Evolutionary conservation across 345 rosid genomes (phyloP), one percentile per base, ranked within the genome.

Genomic region (Heritiera fomes): DNA sequence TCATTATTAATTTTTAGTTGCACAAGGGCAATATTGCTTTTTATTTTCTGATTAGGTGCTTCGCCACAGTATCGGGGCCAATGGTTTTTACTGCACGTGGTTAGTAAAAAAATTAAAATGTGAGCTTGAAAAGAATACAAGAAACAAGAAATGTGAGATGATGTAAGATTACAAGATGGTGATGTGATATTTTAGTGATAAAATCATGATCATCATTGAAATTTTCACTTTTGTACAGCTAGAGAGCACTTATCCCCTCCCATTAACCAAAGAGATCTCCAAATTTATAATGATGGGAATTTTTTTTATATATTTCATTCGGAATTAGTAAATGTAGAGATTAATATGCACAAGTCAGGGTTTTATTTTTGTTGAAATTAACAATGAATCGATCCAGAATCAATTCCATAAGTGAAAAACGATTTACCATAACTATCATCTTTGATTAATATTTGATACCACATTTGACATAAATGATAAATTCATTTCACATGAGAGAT

Each of bases 81-180:
- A 60, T 74, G 71, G 53, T 73, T 73, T 82, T 77, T 20, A 28
- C 1, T 13, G 46, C 85, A 78, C 60, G 78, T 85, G 79, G 53
- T 11, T 47, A 6, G 15, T 10, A 9, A 28, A 61, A 30, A 28
- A 3, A 23, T 23, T 0, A 12, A 30, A n/a, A 4, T 34, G 38
- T 34, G 7, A 61, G 17, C 3, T 4, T 61, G 1, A 61, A 61
- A 28, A 10, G 1, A 23, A 20, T 60, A 34, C 30, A 11, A 8
- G 4, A 23, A 11, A 23, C 28, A 60, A 23, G 6, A 28, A 61
- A 61, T 12, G 15, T 61, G 8, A 28, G 15, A 61, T 12, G 32
- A 59, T 23, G 14, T 61, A 61, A 28, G 10, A 11, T 10, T 28
- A 61, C 3, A 9, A 11, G 34, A 40, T 28, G 40, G 3, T 28